Evolutionary conservation across 2,329 filamentous ascomycete genomes (phyloP).

Genomic region (Atkinsonella texensis): DNA sequence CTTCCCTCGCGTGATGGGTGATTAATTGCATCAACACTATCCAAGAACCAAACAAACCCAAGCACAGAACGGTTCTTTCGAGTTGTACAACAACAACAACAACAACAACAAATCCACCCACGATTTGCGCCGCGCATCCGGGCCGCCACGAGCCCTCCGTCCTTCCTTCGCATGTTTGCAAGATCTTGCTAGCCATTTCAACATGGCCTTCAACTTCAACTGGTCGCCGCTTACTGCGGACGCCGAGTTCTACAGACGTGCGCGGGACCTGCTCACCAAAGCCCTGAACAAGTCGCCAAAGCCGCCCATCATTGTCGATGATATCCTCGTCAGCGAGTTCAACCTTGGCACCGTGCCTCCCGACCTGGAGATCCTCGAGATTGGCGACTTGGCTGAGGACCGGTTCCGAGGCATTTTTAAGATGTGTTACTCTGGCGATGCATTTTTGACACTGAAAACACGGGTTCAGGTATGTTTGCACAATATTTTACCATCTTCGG

Average conservation of each 20-base stretch:
- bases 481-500: slow-evolving; percentile 4
- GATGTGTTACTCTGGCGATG: slow-evolving; percentile 95
- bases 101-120: neutral
- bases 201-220: slow-evolving; percentile 99
- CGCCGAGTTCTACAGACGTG: slow-evolving; percentile 78
- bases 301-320: slow-evolving; percentile 97
- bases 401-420: slow-evolving; percentile 97
- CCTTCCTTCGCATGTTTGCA: slow-evolving; percentile 20
- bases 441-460: slow-evolving; percentile 88
- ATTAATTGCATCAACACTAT: neutral
- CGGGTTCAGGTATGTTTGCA: slow-evolving; percentile 65
- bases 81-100: neutral
- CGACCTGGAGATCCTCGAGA: slow-evolving; percentile 92
- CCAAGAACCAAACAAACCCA: neutral
- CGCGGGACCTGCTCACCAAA: slow-evolving; percentile 85
- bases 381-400: slow-evolving; percentile 94
- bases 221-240: slow-evolving; percentile 98
- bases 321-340: slow-evolving; percentile 95
- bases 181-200: slow-evolving; percentile 32
- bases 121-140: slow-evolving; percentile 4
- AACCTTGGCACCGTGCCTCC: slow-evolving; percentile 92
- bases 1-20: neutral
- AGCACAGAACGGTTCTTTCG: neutral
- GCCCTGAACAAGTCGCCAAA: slow-evolving; percentile 97
- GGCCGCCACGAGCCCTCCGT: slow-evolving; percentile 10